Conservation (phyloP, 805 yeast genomes). For the Candida koratica region DNA sequence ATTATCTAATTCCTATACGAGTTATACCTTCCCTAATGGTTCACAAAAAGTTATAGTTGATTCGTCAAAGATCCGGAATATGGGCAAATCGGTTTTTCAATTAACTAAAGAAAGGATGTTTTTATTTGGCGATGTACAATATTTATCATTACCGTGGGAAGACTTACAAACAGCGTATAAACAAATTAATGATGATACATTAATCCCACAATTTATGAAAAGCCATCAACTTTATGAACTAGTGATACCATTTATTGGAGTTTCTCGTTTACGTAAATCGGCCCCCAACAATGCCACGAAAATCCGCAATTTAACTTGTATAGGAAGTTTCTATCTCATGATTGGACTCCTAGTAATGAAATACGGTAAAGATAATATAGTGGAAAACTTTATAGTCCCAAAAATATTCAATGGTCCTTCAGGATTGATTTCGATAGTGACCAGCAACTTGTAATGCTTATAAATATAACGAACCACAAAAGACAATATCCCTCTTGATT, state of each 20-base stretch:
- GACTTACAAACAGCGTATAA: slow-evolving; percentile 26
- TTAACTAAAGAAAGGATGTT: slow-evolving; percentile 12
- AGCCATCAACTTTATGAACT: slow-evolving; percentile 22
- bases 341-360: slow-evolving; percentile 31
- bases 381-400: slow-evolving; percentile 19
- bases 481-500: slow-evolving; percentile 94
- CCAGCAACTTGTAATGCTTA: slow-evolving; percentile 26
- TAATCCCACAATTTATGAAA: slow-evolving; percentile 32
- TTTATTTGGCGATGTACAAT: slow-evolving; percentile 26
- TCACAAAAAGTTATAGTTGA: slow-evolving; percentile 1
- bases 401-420: slow-evolving; percentile 25
- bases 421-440: slow-evolving; percentile 28
- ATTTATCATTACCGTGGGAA: slow-evolving; percentile 25
- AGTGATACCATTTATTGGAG: slow-evolving; percentile 24
- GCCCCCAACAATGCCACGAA: neutral
- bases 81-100: slow-evolving; percentile 25
- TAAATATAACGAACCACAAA: slow-evolving; percentile 90
- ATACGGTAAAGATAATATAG: slow-evolving; percentile 23
- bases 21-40: neutral
- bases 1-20: slow-evolving; percentile 18
- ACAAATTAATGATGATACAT: slow-evolving; percentile 16
- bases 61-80: slow-evolving; percentile 20
- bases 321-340: slow-evolving; percentile 36
- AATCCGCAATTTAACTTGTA: slow-evolving; percentile 4
- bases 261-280: slow-evolving; percentile 5